A percentile compares a stretch with the other conserved stretches of the same genome.
Conservation (phyloP, 2,329 filamentous ascomycete genomes). For the Venturia pyrina region DNA sequence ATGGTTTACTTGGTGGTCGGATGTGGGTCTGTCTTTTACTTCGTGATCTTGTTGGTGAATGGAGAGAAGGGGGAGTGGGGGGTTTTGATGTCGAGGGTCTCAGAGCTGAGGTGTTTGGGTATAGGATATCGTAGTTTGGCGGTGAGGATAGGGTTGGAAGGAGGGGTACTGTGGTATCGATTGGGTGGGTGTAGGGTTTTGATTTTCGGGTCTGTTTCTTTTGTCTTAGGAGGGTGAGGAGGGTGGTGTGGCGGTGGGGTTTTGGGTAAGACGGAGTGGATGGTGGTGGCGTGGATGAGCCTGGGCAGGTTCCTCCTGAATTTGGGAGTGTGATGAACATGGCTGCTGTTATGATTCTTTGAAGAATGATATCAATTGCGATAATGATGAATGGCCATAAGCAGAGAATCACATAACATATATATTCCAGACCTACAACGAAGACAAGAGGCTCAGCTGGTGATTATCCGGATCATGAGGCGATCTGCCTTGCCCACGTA, state of each 20-base stretch:
- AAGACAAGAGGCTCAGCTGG: not conserved
- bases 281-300: not conserved
- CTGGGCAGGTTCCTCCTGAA: not conserved
- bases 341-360: too few relatives aligned
- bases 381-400: not conserved
- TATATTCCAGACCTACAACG: not conserved
- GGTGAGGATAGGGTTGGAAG: not conserved
- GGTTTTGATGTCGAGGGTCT: not conserved
- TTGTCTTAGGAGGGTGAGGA: not conserved
- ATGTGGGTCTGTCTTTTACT: not conserved
- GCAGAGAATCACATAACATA: not conserved
- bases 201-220: not conserved
- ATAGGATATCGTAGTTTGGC: not conserved
- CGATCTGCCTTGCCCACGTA: not conserved
- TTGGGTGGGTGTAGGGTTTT: not conserved
- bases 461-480: not conserved
- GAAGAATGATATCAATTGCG: too few relatives aligned
- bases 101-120: not conserved
- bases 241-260: not conserved
- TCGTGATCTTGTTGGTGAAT: not conserved
- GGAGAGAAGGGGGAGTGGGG: not conserved
- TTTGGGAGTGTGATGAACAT: not conserved
- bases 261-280: not conserved
- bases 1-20: not conserved
- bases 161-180: not conserved